phyloP scores from a whole-genome alignment of 2,329 filamentous ascomycete species.

The Macrophomina tecta region DNA sequence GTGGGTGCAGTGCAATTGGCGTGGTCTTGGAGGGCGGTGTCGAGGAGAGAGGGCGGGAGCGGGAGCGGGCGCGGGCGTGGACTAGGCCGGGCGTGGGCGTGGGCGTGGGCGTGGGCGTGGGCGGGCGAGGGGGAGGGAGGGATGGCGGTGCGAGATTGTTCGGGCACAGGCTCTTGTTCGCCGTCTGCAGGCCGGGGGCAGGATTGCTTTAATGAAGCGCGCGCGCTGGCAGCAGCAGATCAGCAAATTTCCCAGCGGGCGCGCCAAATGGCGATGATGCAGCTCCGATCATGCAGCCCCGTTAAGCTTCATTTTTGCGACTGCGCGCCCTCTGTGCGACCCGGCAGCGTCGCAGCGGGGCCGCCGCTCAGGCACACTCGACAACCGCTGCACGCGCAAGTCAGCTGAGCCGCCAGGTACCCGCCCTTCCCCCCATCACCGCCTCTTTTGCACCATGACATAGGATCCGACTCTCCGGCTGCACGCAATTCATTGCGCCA shows the following conservation, averaged over 20 bases:
- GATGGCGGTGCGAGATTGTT: conserved; percentile 15
- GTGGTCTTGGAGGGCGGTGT: conserved; percentile 20
- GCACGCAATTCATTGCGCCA: conserved; percentile 24
- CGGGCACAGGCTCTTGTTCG: conserved; percentile 15
- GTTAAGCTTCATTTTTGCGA: conserved; percentile 27
- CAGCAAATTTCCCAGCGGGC: conserved; percentile 28
- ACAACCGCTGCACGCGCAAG: conserved; percentile 20
- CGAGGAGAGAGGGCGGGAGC: conserved; percentile 19
- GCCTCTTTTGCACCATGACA: conserved; percentile 14
- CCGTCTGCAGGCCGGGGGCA: conserved; percentile 17
- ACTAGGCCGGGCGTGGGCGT: conserved; percentile 16
- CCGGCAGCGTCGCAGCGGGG: conserved; percentile 21
- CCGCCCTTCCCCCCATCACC: conserved; percentile 1
- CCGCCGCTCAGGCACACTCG: conserved; percentile 14
- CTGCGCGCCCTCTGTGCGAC: conserved; percentile 25
- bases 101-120: conserved; percentile 3
- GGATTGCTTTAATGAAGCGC: conserved; percentile 28
- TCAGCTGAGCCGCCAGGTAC: conserved; percentile 23
- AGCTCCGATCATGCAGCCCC: conserved; percentile 26
- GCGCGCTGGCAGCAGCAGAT: conserved; percentile 26
- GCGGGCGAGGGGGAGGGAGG: conserved; percentile 19
- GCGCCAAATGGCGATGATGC: conserved; percentile 26
- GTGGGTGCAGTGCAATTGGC: conserved; percentile 22
- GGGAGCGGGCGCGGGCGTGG: conserved; percentile 8
- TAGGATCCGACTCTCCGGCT: conserved; percentile 9